These are phyloP conservation scores for Lipomyces sp. DNA, from an alignment of 805 yeast species.

Conservation along the genomic window DNA sequence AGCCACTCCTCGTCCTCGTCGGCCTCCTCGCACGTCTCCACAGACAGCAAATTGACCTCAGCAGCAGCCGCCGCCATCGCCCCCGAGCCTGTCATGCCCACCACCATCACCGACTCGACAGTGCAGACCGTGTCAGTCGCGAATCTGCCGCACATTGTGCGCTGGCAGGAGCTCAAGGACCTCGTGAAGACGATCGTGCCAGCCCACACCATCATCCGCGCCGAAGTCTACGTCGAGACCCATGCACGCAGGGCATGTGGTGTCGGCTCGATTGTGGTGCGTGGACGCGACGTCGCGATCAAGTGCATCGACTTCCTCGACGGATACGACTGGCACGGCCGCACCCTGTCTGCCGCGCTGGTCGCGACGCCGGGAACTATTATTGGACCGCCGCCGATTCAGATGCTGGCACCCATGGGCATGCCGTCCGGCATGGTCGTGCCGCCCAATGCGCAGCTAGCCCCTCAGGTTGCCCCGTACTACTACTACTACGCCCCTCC, in stretches of 20 bases:
- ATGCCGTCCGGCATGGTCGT: no score
- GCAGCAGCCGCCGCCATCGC: not conserved
- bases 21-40: not conserved
- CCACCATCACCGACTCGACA: not conserved
- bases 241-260: constrained; percentile 21
- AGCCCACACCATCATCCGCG: constrained; percentile 13
- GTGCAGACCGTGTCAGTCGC: not conserved
- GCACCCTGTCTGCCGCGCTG: constrained; percentile 13
- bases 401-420: no score
- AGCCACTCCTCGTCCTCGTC: not conserved
- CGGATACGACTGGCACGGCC: constrained; percentile 26
- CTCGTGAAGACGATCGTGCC: constrained; percentile 27
- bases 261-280: constrained; percentile 22
- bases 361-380: no score
- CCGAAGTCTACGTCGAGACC: constrained; percentile 21
- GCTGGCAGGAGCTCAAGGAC: constrained; percentile 31
- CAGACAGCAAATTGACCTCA: not conserved
- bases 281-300: constrained; percentile 26
- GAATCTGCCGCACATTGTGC: constrained; percentile 27
- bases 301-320: constrained; percentile 10
- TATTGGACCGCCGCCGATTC: not conserved
- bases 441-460: no score
- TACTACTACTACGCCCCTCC: no score
- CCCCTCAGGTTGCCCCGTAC: no score
- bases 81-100: not conserved